Base-by-base conservation (phyloP, 73 alveolate genomes). In the Paramecium sonneborni region DNA sequence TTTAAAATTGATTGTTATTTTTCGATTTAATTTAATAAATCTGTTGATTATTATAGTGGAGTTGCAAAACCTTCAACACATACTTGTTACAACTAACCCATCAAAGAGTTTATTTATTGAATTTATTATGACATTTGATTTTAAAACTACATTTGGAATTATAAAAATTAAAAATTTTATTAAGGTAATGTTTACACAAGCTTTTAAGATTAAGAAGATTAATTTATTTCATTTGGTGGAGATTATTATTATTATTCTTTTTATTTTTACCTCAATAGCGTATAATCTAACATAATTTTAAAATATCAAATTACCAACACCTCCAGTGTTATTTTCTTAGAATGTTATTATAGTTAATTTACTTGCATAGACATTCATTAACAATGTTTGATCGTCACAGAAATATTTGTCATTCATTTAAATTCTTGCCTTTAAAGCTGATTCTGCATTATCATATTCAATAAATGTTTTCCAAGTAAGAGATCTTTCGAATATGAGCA, bases 391-490 rank as follows among this genome's bases (percentile, higher is more conserved):
- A 35, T 74, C 87, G 32, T 74, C 87, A 34, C 87, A 74, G 32
- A 74, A 74, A 14, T 34, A 37, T 74, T 74, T 74, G 12, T 74
- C 87, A 74, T 74, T 74, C 87, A 74, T 74, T 8, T 32, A 32
- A 5, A 21, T 10, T 74, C 87, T 74, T 7, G 87, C 87, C 35
- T 39, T 74, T 21, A 74, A 32, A 12, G 87, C 87, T 12, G 62
- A 74, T 20, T 74, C 87, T 39, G 58, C 20, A n/a, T 74, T 37
- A 35, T 74, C 87, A 74, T 12, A 74, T 23, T 74, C 87, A 74
- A 74, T 20, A 37, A 74, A 74, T n/a, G 87, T 74, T 74, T 74
- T 74, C 87, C 87, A 74, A 12, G 87, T 74, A 32, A 74, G 87
- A 74, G 87, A 74, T 39, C 87, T 74, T 67, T 74, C 87, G 44